These are phyloP conservation scores for Calendula officinalis DNA, from an alignment of 129 eudicot genomes.

Conservation along the genomic window DNA sequence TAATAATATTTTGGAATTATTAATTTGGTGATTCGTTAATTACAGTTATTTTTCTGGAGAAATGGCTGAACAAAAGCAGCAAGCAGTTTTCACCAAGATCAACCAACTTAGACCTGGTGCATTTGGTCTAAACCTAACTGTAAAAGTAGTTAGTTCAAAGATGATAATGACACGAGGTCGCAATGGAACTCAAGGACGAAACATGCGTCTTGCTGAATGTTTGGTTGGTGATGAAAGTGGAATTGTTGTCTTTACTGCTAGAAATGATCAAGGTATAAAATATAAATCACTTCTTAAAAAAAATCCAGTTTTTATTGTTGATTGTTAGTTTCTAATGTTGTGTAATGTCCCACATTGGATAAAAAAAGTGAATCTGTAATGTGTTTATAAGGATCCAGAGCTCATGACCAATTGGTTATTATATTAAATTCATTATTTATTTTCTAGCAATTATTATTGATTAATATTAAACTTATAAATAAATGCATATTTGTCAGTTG, in stretches of 20 bases:
- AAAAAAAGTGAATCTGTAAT: too few species aligned
- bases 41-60: slow-evolving; percentile 1
- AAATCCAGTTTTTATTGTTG: too few species aligned
- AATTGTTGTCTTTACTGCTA: slow-evolving; percentile 69
- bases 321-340: too few species aligned
- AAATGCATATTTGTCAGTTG: slow-evolving; percentile 41
- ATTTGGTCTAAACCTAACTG: slow-evolving; percentile 56
- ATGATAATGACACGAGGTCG: slow-evolving; percentile 53
- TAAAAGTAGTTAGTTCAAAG: slow-evolving; percentile 66
- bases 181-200: slow-evolving; percentile 53
- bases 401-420: too few species aligned
- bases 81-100: slow-evolving; percentile 55
- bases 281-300: slow-evolving; percentile 10
- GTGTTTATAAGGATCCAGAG: too few species aligned
- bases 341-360: too few species aligned
- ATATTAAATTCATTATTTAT: too few species aligned
- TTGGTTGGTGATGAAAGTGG: slow-evolving; percentile 83
- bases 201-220: slow-evolving; percentile 69
- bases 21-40: too few species aligned
- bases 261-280: slow-evolving; percentile 72
- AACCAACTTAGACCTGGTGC: slow-evolving; percentile 61
- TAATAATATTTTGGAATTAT: too few species aligned
- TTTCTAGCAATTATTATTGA: neutral
- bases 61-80: slow-evolving; percentile 72
- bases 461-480: neutral